These are phyloP conservation scores for Metarhizium rileyi DNA, from an alignment of 2,329 filamentous ascomycete species.

Conservation along the genomic window DNA sequence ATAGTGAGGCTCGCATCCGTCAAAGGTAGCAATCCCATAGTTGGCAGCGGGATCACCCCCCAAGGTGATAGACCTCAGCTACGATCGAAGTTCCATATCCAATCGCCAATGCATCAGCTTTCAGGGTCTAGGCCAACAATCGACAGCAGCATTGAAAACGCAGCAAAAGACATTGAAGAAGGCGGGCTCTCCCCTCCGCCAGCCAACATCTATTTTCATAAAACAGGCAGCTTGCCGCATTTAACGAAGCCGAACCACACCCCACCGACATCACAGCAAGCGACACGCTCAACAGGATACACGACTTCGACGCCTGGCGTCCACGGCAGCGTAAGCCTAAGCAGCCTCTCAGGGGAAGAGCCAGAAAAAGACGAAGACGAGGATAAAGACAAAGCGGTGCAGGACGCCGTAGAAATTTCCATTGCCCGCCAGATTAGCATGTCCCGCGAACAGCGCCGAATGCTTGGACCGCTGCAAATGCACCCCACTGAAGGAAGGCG, in stretches of 20 bases:
- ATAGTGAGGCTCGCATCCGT: conserved; percentile 6
- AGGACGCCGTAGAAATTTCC: conserved; percentile 52
- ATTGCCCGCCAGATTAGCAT: conserved; percentile 61
- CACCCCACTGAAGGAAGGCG: conserved; percentile 9
- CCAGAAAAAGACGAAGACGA: conserved; percentile 13
- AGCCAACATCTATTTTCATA: not conserved
- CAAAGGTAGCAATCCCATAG: not conserved
- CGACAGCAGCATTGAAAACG: not conserved
- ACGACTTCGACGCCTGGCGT: not conserved
- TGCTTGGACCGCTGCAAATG: conserved; percentile 44
- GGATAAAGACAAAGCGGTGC: conserved; percentile 24
- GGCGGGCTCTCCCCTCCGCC: not conserved
- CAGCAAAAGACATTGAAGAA: not conserved
- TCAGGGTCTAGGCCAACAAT: conserved; percentile 3
- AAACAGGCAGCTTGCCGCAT: not conserved
- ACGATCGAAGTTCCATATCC: conserved; percentile 8
- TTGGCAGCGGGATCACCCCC: not conserved
- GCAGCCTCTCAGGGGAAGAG: conserved; percentile 1
- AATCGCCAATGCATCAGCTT: conserved; percentile 1
- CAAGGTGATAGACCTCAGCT: conserved; percentile 1
- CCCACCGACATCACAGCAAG: not conserved
- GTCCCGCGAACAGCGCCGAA: conserved; percentile 49
- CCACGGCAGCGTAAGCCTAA: not conserved
- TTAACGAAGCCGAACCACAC: not conserved
- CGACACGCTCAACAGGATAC: not conserved